phyloP scores from a whole-genome alignment of 2,329 filamentous ascomycete species.

The Botrytis aclada region DNA sequence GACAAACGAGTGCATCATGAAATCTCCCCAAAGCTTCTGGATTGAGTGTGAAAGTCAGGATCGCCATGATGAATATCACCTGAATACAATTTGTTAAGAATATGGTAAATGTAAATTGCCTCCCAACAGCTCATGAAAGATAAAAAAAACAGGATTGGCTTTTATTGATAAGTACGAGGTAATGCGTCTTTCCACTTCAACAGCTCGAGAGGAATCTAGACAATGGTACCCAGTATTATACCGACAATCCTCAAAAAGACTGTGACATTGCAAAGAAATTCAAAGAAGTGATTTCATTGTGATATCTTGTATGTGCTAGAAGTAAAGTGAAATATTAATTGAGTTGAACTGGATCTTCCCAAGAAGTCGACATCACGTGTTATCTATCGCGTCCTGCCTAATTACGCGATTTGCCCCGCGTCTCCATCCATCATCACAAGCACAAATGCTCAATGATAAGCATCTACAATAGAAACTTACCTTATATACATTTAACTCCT shows the following conservation, averaged over 20 bases:
- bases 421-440: neutral
- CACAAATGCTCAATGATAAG: neutral
- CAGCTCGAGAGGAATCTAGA: no score
- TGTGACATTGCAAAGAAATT: no score
- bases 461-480: neutral
- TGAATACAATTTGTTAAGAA: neutral
- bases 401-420: slow-evolving; percentile 9
- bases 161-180: no score
- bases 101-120: neutral
- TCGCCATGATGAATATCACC: slow-evolving; percentile 46
- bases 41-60: slow-evolving; percentile 70
- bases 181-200: no score
- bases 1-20: slow-evolving; percentile 70
- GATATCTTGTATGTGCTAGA: neutral
- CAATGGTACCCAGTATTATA: no score
- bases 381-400: neutral
- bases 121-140: no score
- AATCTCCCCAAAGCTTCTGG: slow-evolving; percentile 69
- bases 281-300: no score
- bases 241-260: no score
- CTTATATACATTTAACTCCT: neutral
- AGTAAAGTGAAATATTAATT: neutral
- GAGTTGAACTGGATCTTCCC: neutral
- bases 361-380: neutral
- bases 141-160: no score